Evolutionary conservation across 1,139 yeast genomes (phyloP), one percentile per base, ranked within the genome.

Genomic region (Geotrichum histeridarum): DNA sequence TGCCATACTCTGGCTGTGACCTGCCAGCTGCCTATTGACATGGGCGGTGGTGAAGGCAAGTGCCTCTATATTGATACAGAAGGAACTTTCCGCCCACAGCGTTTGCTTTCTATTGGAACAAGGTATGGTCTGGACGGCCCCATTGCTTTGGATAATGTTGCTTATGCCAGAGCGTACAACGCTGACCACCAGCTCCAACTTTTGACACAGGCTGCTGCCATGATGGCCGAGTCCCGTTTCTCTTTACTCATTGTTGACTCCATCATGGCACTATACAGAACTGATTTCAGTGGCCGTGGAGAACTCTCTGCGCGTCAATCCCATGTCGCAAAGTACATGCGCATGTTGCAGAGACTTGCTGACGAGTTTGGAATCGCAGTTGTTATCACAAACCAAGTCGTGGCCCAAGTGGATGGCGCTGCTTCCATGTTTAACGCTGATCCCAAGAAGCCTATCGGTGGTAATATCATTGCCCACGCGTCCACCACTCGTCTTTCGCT

Each of bases 21-120:
- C 1, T 93, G 98, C 69, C 99, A 93, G 70, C 75, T 93, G 56
- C 99, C 99, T 2, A 83, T 93, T 49, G 98, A 93, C 67, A 86
- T 88, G 88, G 98, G 98, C 45, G 99, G 99, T 56, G 99, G 98
- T 51, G 99, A 93, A 73, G 99, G 99, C 41, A 90, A 94, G 70
- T 93, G 98, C 70, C 77, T 94, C 56, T 94, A 88, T 67, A 91
- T 93, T 60, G 99, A 93, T 67, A 93, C 99, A 0, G 99, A 93
- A 67, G 96, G 96, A 14, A 94, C 99, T 0, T 93, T 94, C 70
- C 79, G 99, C 67, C 97, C 99, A 1, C 86, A 85, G 49, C 79
- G 99, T 64, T 77, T 93, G 63, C 86, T 88, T 9, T 84, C 96
- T 0, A 90, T 94, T 62, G 96, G 97, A 8, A 86, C 85, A 67